Base-by-base conservation (phyloP, 1,284 basidiomycete species). In the Rhodotorula sp. region DNA sequence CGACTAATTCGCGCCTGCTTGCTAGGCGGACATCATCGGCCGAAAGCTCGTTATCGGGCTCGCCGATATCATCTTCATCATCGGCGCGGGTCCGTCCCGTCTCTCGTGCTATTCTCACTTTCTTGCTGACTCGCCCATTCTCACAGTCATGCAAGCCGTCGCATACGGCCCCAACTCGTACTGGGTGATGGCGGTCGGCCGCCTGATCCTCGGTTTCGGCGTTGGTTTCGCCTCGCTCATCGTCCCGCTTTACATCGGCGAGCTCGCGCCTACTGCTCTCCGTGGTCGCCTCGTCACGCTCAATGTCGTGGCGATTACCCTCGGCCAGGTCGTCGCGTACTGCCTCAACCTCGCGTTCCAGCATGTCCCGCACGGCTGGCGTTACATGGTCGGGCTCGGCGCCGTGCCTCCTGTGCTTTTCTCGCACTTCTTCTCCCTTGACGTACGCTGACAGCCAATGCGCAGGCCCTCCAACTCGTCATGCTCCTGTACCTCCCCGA, bases 41-140 rank as follows among this genome's bases (percentile, higher is more conserved):
- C 71, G 74, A 32, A 77, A 77, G 62, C 29, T 84, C 6, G 89
- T 91, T 1, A 85, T 92, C 15, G 88, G 84, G 5, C 83, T 90
- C 41, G 90, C 89, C 29, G 90, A 91, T 79, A 77, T 88, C 64
- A 86, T 91, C 61, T 93, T 92, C 81, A 88, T 91, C 56, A 85
- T 85, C 39, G 91, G 91, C 29, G 90, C 91, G 2, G 82, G 73
- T 69, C 9, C 57, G 70, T 69, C 39, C 25, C 15, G 29, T 48
- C 15, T 48, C 44, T 8, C 37, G 41, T 27, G 2, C 59, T 39
- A 36, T 25, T 2, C 7, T 19, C 19, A 10, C 36, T 3, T 25
- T 4, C 27, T 32, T 13, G 13, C 57, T 50, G 19, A 29, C 12
- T 50, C 34, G 6, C 27, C 10, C 21, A 6, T 7, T 1, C 6